These are phyloP conservation scores for Jatropha curcas DNA, from an alignment of 345 rosid genomes.

Conservation along the genomic window DNA sequence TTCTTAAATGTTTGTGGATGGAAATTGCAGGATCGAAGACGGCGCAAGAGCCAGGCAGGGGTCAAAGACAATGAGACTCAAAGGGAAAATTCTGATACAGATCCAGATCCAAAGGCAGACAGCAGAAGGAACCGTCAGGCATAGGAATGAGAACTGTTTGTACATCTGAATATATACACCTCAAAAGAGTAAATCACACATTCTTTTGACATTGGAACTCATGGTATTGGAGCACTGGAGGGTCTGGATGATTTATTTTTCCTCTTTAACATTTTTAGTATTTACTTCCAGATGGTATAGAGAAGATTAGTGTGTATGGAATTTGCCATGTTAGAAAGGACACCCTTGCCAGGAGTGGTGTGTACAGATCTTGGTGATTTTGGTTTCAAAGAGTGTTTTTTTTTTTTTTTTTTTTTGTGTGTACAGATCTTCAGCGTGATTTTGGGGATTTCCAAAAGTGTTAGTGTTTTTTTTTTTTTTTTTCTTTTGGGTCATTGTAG, in stretches of 20 bases:
- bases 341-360: conserved; percentile 26
- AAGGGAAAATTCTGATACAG: conserved; percentile 46
- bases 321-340: conserved; percentile 18
- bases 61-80: conserved; percentile 37
- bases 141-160: conserved; percentile 12
- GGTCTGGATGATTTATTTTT: background rate
- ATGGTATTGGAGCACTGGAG: background rate
- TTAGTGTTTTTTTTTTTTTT: background rate
- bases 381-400: conserved; percentile 17
- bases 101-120: conserved; percentile 35
- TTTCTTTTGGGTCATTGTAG: conserved; percentile 14
- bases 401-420: conserved; percentile 10
- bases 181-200: conserved; percentile 11
- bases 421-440: conserved; percentile 35
- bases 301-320: conserved; percentile 26
- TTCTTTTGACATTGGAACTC: conserved; percentile 16
- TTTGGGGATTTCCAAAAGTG: conserved; percentile 23
- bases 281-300: conserved; percentile 17
- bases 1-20: conserved; percentile 3
- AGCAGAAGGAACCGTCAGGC: conserved; percentile 16
- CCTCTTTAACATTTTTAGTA: background rate
- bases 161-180: conserved; percentile 12
- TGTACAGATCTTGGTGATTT: conserved; percentile 36
- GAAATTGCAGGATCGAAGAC: conserved; percentile 68
- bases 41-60: conserved; percentile 52